A percentile compares a stretch with the other conserved stretches of the same genome.
Conservation (phyloP, 2,329 filamentous ascomycete genomes). For the Clonostachys byssicola region DNA sequence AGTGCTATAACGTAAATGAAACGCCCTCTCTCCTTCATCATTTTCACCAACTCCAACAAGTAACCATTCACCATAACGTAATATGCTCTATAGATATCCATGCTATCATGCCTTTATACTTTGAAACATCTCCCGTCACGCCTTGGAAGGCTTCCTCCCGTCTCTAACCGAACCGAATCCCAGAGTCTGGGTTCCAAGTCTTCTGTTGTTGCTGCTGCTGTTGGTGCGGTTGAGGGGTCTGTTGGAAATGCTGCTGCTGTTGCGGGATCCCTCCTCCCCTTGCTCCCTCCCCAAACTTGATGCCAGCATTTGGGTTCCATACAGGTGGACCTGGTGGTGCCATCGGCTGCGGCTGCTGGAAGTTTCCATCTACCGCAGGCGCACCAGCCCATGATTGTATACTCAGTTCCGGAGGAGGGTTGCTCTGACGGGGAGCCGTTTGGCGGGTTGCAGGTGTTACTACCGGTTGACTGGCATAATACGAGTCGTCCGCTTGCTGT, state of each 20-base stretch:
- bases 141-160: not conserved
- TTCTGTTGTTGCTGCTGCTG: slow-evolving; percentile 18
- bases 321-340: slow-evolving; percentile 18
- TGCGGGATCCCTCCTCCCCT: not conserved
- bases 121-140: too few species aligned
- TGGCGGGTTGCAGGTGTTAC: too few species aligned
- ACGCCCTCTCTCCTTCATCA: not conserved
- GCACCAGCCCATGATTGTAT: slow-evolving; percentile 52
- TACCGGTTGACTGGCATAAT: slow-evolving; percentile 3
- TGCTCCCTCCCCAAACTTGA: not conserved
- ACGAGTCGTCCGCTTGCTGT: slow-evolving; percentile 11
- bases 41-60: not conserved
- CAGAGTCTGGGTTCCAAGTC: slow-evolving; percentile 56
- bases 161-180: slow-evolving; percentile 48
- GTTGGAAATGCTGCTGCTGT: slow-evolving; percentile 19
- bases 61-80: too few species aligned
- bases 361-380: slow-evolving; percentile 25
- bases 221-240: slow-evolving; percentile 13
- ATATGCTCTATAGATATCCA: not conserved
- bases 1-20: too few species aligned
- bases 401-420: slow-evolving; percentile 38
- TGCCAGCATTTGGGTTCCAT: not conserved
- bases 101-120: not conserved
- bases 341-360: slow-evolving; percentile 50
- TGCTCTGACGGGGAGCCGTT: slow-evolving; percentile 10